phyloP scores from a whole-genome alignment of 495 filamentous ascomycete genomes.

The Podospora comata region DNA sequence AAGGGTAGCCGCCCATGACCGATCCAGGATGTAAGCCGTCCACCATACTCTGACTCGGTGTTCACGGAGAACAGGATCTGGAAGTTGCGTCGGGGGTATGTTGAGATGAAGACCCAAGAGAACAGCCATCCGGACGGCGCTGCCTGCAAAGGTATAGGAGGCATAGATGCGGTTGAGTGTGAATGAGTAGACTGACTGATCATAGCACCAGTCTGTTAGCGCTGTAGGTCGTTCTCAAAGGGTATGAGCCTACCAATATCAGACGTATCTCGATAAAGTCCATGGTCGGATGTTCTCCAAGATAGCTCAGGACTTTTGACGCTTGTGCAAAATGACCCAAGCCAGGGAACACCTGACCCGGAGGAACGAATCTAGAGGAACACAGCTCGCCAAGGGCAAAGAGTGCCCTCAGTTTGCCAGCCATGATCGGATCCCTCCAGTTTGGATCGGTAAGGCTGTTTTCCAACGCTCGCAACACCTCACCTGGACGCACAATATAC shows the following conservation, averaged over 20 bases:
- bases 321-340: conserved; percentile 7
- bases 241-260: background rate
- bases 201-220: background rate
- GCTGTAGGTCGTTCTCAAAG: too few species aligned
- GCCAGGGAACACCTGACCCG: conserved; percentile 11
- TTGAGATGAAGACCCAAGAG: conserved; percentile 12
- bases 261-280: conserved; percentile 15
- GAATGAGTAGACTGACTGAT: conserved; percentile 4
- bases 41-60: conserved; percentile 11
- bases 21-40: conserved; percentile 11
- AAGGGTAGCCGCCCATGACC: conserved; percentile 2
- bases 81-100: conserved; percentile 7
- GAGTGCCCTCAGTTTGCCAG: conserved; percentile 8
- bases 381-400: conserved; percentile 13
- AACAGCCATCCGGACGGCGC: conserved; percentile 2
- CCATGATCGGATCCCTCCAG: conserved; percentile 15
- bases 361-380: conserved; percentile 12
- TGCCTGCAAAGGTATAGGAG: conserved; percentile 4
- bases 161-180: conserved; percentile 15
- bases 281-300: conserved; percentile 10
- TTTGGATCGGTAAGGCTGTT: conserved; percentile 5
- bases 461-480: conserved; percentile 4
- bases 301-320: conserved; percentile 9
- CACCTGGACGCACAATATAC: conserved; percentile 11
- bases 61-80: conserved; percentile 1